These are phyloP conservation scores for Phanerochaete carnosa DNA, from an alignment of 768 basidiomycete species.

Conservation along the genomic window DNA sequence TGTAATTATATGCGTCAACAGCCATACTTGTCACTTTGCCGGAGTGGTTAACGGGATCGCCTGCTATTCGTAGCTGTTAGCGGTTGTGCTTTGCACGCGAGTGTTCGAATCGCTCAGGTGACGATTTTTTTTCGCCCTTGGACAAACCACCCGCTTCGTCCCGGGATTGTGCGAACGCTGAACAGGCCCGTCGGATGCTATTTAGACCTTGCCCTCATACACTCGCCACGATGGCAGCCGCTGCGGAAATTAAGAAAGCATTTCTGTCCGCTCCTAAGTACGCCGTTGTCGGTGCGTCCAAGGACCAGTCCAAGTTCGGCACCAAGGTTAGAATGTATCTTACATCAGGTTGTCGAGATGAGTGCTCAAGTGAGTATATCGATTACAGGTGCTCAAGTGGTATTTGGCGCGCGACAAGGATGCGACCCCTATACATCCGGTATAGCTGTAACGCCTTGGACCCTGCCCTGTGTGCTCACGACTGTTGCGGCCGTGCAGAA, in stretches of 20 bases:
- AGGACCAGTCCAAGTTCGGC: slow-evolving; percentile 73
- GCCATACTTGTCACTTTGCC: slow-evolving; percentile 74
- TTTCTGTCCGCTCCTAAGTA: slow-evolving; percentile 66
- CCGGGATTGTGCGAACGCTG: not conserved
- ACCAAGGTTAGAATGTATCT: slow-evolving; percentile 30
- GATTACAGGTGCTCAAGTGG: slow-evolving; percentile 68
- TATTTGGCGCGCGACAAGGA: slow-evolving; percentile 56
- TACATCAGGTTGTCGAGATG: not conserved
- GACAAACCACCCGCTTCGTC: not conserved
- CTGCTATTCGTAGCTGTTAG: slow-evolving; percentile 37
- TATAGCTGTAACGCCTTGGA: slow-evolving; percentile 29
- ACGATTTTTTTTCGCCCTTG: slow-evolving; percentile 34
- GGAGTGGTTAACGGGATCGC: slow-evolving; percentile 81
- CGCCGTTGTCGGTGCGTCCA: slow-evolving; percentile 83
- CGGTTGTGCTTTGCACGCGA: slow-evolving; percentile 61
- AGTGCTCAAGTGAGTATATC: not conserved
- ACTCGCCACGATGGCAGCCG: slow-evolving; percentile 5
- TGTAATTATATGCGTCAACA: too few species aligned
- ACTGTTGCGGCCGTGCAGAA: slow-evolving; percentile 45
- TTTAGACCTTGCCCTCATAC: not conserved
- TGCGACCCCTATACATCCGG: slow-evolving; percentile 78
- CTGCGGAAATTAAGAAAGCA: slow-evolving; percentile 40
- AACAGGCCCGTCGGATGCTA: not conserved
- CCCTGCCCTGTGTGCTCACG: not conserved
- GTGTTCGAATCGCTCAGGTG: slow-evolving; percentile 64